Evolutionary conservation across 345 rosid species (phyloP).

Genomic region (Isatis tinctoria): DNA sequence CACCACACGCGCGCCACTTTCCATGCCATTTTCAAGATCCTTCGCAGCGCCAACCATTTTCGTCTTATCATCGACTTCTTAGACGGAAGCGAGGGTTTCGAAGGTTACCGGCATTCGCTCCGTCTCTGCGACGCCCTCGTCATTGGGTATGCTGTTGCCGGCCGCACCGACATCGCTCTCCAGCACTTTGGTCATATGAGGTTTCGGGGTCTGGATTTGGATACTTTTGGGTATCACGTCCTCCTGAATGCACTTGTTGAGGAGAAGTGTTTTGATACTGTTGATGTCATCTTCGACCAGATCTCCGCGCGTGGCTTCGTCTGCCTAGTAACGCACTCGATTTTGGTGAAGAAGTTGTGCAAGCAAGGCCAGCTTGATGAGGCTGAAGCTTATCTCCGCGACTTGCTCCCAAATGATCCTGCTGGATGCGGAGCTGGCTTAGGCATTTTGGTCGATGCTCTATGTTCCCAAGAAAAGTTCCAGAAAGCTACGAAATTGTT

Average conservation of each 20-base stretch:
- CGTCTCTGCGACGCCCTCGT: conserved; percentile 59
- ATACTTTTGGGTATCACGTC: conserved; percentile 52
- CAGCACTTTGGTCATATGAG: conserved; percentile 73
- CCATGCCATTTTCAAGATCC: conserved; percentile 68
- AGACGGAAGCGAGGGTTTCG: conserved; percentile 22
- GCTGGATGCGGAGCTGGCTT: conserved; percentile 35
- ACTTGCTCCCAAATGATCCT: conserved; percentile 28
- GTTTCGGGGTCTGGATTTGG: conserved; percentile 73
- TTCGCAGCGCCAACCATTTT: conserved; percentile 43
- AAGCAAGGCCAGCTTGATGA: conserved; percentile 49
- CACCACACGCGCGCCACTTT: conserved; percentile 61
- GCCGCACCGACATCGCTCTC: conserved; percentile 64
- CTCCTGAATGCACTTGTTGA: conserved; percentile 76
- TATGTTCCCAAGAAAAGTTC: conserved; percentile 42
- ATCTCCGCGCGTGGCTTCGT: conserved; percentile 51
- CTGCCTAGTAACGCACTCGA: conserved; percentile 40
- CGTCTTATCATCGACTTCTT: conserved; percentile 46
- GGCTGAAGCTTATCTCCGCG: conserved; percentile 53
- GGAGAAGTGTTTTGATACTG: conserved; percentile 47
- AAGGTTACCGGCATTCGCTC: conserved; percentile 8
- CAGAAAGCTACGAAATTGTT: conserved; percentile 52
- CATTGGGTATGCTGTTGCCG: conserved; percentile 70
- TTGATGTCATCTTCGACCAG: conserved; percentile 45
- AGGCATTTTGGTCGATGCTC: conserved; percentile 44
- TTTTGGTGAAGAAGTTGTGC: conserved; percentile 61